phyloP scores from a whole-genome alignment of 805 yeast genomes.

The Metschnikowia lochheadii region DNA sequence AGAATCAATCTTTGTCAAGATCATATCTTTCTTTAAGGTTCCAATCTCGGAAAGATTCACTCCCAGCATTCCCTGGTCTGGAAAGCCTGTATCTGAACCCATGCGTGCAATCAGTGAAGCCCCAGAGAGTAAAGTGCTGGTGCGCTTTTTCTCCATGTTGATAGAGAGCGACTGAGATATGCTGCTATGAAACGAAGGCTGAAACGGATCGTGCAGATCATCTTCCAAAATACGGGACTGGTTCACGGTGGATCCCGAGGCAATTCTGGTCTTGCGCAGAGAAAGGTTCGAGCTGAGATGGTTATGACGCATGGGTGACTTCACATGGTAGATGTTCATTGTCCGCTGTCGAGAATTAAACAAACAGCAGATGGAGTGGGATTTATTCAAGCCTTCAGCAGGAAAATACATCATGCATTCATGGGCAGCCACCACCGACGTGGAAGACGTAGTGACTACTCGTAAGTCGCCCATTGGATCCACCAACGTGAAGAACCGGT shows the following conservation, averaged over 20 bases:
- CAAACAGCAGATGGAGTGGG: slow-evolving; percentile 52
- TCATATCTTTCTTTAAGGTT: slow-evolving; percentile 58
- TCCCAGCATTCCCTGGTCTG: slow-evolving; percentile 23
- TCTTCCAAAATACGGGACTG: slow-evolving; percentile 42
- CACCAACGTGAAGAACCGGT: slow-evolving; percentile 57
- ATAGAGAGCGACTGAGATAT: slow-evolving; percentile 21
- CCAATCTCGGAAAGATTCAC: slow-evolving; percentile 17
- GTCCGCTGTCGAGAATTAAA: slow-evolving; percentile 43
- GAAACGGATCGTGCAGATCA: slow-evolving; percentile 20
- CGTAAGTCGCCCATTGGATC: slow-evolving; percentile 79
- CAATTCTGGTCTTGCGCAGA: slow-evolving; percentile 22
- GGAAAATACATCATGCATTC: slow-evolving; percentile 62
- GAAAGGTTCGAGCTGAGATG: not conserved
- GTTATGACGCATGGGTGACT: slow-evolving; percentile 29
- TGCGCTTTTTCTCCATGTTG: slow-evolving; percentile 41
- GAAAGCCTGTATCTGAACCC: slow-evolving; percentile 35
- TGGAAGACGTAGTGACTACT: slow-evolving; percentile 63
- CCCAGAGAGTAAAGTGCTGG: slow-evolving; percentile 40
- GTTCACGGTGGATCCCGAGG: slow-evolving; percentile 38
- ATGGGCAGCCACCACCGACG: slow-evolving; percentile 54
- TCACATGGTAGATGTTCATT: slow-evolving; percentile 53
- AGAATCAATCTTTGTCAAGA: slow-evolving; percentile 58
- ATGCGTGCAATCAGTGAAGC: slow-evolving; percentile 43
- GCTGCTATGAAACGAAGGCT: slow-evolving; percentile 3
- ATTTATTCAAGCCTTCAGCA: slow-evolving; percentile 25